Evolutionary conservation across 768 basidiomycete genomes (phyloP), one percentile per base, ranked within the genome.

Genomic region (Amanita rimosa): DNA sequence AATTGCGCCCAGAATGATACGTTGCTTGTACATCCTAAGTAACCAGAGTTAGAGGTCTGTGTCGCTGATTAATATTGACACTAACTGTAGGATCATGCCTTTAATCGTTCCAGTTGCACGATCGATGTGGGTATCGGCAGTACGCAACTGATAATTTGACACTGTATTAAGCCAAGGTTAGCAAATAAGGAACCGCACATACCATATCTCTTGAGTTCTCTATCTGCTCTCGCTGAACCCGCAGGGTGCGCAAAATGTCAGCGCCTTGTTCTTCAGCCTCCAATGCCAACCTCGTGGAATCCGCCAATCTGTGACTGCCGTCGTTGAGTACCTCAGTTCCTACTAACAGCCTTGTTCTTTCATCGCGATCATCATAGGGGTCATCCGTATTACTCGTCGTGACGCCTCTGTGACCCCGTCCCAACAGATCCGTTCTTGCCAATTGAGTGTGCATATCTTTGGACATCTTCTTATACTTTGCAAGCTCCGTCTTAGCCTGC

Each of bases 241-340:
- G 68, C 58, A 97, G 68, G 55, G 76, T 84, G 55, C 83, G 66
- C 63, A 97, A 57, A 55, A 96, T 95, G 56, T 91, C 91, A 4
- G 89, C 84, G 1, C 94, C 94, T 33, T 91, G 75, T 57, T 85
- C 81, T 64, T 96, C 94, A 5, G 93, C 86, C 71, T 96, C 91
- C 29, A 96, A 66, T n/a, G 93, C 94, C 24, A 96, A 71, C 6
- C 91, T 70, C 44, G 92, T 90, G 10, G 82, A 83, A 42, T 91
- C 86, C 44, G 78, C 71, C 48, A 96, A 62, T 44, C 94, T 66
- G 37, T 83, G 64, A 10, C 75, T 72, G 1, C 91, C 89, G 58
- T 95, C 90, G 19, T 77, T 73, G 38, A 97, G 66, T 8, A 75
- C 71, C 53, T 85, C 71, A 0, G 81, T 85, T 0, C 88, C 92